These are phyloP conservation scores for Exophiala alcalophila DNA, from an alignment of 2,329 filamentous ascomycete species.

Conservation along the genomic window DNA sequence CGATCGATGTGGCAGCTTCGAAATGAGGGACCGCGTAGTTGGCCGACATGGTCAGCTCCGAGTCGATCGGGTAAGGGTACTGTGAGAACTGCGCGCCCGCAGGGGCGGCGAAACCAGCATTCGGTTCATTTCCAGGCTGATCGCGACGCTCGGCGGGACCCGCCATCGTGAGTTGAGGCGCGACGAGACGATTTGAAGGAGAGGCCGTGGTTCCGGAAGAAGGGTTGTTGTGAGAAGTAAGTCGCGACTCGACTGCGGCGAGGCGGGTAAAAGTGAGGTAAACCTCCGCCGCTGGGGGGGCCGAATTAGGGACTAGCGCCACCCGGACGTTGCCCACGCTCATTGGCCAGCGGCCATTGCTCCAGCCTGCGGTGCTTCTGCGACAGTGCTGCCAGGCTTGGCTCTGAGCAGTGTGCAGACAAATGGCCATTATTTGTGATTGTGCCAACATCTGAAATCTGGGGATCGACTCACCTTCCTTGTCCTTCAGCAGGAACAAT, in stretches of 20 bases:
- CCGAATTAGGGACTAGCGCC: constrained; percentile 6
- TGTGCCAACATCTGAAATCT: too few species aligned
- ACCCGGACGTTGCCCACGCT: too few species aligned
- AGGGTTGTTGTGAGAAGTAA: constrained; percentile 5
- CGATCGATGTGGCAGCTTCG: constrained; percentile 8
- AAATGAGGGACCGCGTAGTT: constrained; percentile 20
- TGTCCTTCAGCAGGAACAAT: too few species aligned
- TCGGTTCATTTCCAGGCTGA: constrained; percentile 20
- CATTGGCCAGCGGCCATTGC: too few species aligned
- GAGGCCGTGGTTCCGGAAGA: constrained; percentile 24
- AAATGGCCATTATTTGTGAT: too few species aligned
- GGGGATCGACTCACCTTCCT: too few species aligned
- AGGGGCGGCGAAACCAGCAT: constrained; percentile 12
- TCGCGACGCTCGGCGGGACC: constrained; percentile 16
- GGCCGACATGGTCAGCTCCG: constrained; percentile 21
- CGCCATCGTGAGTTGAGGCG: constrained; percentile 16
- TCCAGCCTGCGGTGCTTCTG: neutral
- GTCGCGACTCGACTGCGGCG: constrained; percentile 8
- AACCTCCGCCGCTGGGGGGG: constrained; percentile 2
- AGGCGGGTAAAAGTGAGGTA: constrained; percentile 4
- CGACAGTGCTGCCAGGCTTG: too few species aligned
- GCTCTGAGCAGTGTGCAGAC: too few species aligned
- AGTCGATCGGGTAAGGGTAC: constrained; percentile 20
- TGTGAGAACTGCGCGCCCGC: constrained; percentile 18
- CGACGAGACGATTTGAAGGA: constrained; percentile 4